phyloP scores from a whole-genome alignment of 139 green algal species.

The Tetraselmis chui region DNA sequence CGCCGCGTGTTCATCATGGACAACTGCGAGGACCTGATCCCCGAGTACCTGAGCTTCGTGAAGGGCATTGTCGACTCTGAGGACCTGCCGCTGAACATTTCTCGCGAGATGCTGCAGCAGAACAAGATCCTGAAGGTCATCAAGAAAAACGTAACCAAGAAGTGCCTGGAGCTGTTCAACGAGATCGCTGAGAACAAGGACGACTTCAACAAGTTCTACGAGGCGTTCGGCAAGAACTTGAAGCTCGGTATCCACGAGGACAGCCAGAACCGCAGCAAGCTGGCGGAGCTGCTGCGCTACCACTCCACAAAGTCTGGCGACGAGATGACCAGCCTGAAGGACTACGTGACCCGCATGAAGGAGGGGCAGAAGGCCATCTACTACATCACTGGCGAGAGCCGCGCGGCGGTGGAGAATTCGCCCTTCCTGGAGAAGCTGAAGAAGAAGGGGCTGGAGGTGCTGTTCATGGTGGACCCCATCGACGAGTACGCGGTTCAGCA shows the following conservation, averaged over 20 bases:
- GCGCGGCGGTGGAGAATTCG: constrained; percentile 84
- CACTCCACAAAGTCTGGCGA: constrained; percentile 65
- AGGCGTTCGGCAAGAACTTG: constrained; percentile 99
- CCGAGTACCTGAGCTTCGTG: constrained; percentile 92
- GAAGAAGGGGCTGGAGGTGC: constrained; percentile 86
- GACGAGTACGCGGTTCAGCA: constrained; percentile 99
- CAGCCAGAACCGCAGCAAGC: constrained; percentile 91
- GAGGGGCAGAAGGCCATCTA: constrained; percentile 97
- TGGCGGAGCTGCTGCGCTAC: constrained; percentile 89
- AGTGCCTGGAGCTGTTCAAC: constrained; percentile 94
- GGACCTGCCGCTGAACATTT: constrained; percentile 99
- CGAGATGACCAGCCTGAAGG: constrained; percentile 95
- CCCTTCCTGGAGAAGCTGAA: constrained; percentile 62
- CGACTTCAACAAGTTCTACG: constrained; percentile 99
- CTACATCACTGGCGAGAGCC: constrained; percentile 98
- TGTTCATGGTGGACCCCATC: constrained; percentile 99
- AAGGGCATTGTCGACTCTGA: constrained; percentile 98
- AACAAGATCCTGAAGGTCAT: constrained; percentile 99
- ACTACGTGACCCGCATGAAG: constrained; percentile 99
- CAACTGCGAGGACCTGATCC: constrained; percentile 91
- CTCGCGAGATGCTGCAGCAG: constrained; percentile 98
- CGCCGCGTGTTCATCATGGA: constrained; percentile 67
- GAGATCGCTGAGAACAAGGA: constrained; percentile 99
- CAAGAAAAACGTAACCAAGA: constrained; percentile 99
- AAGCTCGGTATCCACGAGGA: constrained; percentile 97